Conservation (phyloP, 2,329 filamentous ascomycete species). For the Sclerotinia nivalis region DNA sequence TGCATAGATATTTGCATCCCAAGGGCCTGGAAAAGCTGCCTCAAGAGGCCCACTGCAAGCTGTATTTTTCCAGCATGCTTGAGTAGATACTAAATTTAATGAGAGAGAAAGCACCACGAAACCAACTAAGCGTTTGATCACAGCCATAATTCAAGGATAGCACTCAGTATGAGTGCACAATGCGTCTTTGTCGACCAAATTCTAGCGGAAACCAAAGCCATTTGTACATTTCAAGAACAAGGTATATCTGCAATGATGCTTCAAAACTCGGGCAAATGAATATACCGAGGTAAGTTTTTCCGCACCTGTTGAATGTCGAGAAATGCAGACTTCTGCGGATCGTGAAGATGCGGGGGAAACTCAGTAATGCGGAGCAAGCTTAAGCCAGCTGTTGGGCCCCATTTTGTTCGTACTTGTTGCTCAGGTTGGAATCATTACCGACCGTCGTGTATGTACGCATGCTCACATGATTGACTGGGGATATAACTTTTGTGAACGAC, state of each 20-base stretch:
- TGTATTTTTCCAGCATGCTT: constrained; percentile 56
- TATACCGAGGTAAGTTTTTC: constrained; percentile 25
- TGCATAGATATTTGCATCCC: constrained; percentile 59
- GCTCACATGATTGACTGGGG: background rate
- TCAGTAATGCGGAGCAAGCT: constrained; percentile 17
- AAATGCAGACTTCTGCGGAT: constrained; percentile 19
- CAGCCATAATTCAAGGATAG: constrained; percentile 13
- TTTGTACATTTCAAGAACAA: constrained; percentile 8
- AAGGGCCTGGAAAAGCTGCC: constrained; percentile 56
- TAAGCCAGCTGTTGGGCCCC: constrained; percentile 4
- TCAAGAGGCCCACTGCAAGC: constrained; percentile 52
- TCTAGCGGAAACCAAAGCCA: background rate
- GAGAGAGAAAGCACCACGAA: constrained; percentile 11
- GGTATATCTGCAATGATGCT: background rate
- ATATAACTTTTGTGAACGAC: background rate
- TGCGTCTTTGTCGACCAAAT: constrained; percentile 5
- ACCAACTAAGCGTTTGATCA: background rate
- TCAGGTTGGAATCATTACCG: background rate
- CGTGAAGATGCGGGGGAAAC: constrained; percentile 19
- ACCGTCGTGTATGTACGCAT: background rate
- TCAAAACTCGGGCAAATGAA: constrained; percentile 17
- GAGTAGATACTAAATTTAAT: constrained; percentile 23
- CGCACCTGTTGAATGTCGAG: constrained; percentile 22
- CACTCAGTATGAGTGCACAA: background rate
- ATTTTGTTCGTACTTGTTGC: background rate